Conservation (phyloP, 164 flowering plant species). For the Umbellularia californica region DNA sequence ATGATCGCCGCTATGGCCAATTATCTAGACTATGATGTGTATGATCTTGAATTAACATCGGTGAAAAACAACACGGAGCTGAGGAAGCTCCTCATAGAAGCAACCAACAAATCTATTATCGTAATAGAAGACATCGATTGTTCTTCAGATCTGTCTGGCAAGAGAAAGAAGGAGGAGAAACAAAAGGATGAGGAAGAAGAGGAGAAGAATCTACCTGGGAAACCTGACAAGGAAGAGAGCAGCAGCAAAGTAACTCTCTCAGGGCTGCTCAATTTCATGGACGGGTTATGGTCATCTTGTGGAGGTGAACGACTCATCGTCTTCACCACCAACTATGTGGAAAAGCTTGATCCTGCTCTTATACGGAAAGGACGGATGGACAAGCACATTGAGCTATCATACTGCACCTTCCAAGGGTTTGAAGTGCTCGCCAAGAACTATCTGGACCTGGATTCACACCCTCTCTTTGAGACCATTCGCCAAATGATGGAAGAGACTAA, state of each 20-base stretch:
- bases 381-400: slow-evolving; percentile 61
- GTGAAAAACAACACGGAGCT: slow-evolving; percentile 53
- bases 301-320: slow-evolving; percentile 61
- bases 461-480: slow-evolving; percentile 31
- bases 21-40: slow-evolving; percentile 51
- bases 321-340: slow-evolving; percentile 61
- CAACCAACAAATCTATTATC: slow-evolving; percentile 46
- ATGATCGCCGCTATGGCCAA: slow-evolving; percentile 74
- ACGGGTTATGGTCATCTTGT: slow-evolving; percentile 70
- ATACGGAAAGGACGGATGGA: slow-evolving; percentile 61
- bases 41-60: slow-evolving; percentile 57
- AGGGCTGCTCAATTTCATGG: slow-evolving; percentile 66
- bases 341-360: slow-evolving; percentile 57
- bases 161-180: slow-evolving; percentile 35
- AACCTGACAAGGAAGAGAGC: slow-evolving; percentile 21
- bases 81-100: slow-evolving; percentile 46
- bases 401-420: slow-evolving; percentile 48
- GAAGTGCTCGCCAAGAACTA: slow-evolving; percentile 51
- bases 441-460: slow-evolving; percentile 37
- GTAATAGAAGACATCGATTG: slow-evolving; percentile 75
- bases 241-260: slow-evolving; percentile 60
- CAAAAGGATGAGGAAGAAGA: slow-evolving; percentile 14
- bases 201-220: slow-evolving; percentile 13
- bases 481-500: slow-evolving; percentile 28
- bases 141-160: slow-evolving; percentile 58